Evolutionary conservation across 164 flowering plant species (phyloP), one percentile per base, ranked within the genome.

Genomic region (Litsea cubeba): DNA sequence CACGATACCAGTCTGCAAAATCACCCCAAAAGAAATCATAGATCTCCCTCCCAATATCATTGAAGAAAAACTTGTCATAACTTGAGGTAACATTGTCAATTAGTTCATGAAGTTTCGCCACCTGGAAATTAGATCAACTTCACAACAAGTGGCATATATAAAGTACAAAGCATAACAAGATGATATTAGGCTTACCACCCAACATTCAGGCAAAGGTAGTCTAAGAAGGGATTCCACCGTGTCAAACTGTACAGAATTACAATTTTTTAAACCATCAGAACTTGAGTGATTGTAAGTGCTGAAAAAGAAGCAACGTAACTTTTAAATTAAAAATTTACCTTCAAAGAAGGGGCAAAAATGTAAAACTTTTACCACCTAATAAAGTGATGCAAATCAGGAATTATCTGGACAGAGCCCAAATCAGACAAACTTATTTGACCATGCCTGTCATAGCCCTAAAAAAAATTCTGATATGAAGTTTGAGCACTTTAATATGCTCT

Each of bases 11-110:
- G 76, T 95, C 98, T 60, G 98, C 98, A 85, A 90, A 95, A 76
- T 95, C 98, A 65, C 90, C 88, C 98, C 98, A 93, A 79, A 95
- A 93, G 85, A 92, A 95, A 79, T 93, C 93, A 80, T 95, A 95
- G 74, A 76, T 83, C 75, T 88, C 95, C 79, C 97, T 85, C 68
- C 88, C 98, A 76, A 90, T 88, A 74, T 95, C 98, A 76, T 94
- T 94, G 85, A 95, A 95, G 87, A 87, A 95, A 79, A 77, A 88
- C 75, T 89, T 93, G 49, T 95, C 97, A 82, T 95, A 95, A 83
- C 97, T 91, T 72, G 82, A 71, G 49, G 95, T 93, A 73, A 89
- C 97, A 25, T 51, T 65, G 72, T 95, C 97, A 69, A 93, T 84
- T 67, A 95, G 95, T 71, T 84, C 70, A 77, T 95, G 99, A 77